phyloP scores from a whole-genome alignment of 208 protist genomes.

The Phytomonas serpens region DNA sequence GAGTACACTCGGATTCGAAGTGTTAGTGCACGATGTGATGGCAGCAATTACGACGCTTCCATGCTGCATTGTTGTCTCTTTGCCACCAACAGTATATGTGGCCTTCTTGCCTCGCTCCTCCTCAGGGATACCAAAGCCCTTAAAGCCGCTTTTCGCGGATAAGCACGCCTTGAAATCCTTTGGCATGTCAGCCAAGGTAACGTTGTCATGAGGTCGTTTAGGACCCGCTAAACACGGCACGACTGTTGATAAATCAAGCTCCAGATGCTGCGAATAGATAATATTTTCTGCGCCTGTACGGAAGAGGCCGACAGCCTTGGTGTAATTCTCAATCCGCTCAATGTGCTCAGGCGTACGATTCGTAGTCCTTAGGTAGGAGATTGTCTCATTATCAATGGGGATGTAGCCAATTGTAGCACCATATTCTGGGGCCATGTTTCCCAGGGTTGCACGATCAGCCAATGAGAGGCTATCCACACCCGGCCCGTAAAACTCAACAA shows the following conservation, averaged over 20 bases:
- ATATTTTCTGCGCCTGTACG: slow-evolving; percentile 76
- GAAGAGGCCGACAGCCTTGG: slow-evolving; percentile 83
- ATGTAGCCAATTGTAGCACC: slow-evolving; percentile 95
- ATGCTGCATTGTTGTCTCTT: slow-evolving; percentile 81
- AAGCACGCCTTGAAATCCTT: slow-evolving; percentile 92
- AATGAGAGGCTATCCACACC: slow-evolving; percentile 88
- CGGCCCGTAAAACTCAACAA: slow-evolving; percentile 96
- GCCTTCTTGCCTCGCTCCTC: slow-evolving; percentile 65
- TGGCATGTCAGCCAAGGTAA: slow-evolving; percentile 86
- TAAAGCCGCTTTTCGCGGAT: slow-evolving; percentile 88
- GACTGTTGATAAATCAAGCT: slow-evolving; percentile 90
- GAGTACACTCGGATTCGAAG: slow-evolving; percentile 94
- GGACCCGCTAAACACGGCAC: slow-evolving; percentile 89
- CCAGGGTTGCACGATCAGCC: slow-evolving; percentile 92
- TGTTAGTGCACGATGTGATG: slow-evolving; percentile 97
- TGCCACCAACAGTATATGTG: slow-evolving; percentile 74
- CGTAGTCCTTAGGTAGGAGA: slow-evolving; percentile 90
- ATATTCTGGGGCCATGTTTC: slow-evolving; percentile 97
- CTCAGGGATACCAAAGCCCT: slow-evolving; percentile 91
- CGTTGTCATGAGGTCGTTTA: slow-evolving; percentile 95
- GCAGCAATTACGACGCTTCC: slow-evolving; percentile 93
- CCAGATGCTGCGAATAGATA: slow-evolving; percentile 78
- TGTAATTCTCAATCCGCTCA: slow-evolving; percentile 87
- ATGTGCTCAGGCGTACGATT: slow-evolving; percentile 76
- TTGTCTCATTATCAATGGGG: slow-evolving; percentile 92